A percentile compares a stretch with the other conserved stretches of the same genome.
phyloP scores from a whole-genome alignment of 495 filamentous ascomycete genomes.

The Penicillium lividum region DNA sequence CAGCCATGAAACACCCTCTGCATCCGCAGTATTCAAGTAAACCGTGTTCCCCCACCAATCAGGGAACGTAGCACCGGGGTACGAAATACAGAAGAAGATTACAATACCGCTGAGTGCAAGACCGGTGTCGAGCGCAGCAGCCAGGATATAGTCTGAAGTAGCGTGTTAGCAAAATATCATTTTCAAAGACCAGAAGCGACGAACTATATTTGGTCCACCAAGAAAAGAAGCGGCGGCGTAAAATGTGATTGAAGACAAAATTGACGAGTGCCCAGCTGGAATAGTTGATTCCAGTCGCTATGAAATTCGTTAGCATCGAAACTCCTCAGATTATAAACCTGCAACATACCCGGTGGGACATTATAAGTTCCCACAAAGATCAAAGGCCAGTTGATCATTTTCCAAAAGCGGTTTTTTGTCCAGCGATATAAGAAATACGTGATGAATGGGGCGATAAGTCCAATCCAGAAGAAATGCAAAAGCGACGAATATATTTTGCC shows the following conservation, averaged over 20 bases:
- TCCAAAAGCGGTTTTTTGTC: slow-evolving; percentile 36
- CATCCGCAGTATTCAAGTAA: slow-evolving; percentile 49
- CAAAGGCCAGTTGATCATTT: slow-evolving; percentile 47
- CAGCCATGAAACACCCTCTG: slow-evolving; percentile 40
- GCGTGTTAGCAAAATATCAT: background rate
- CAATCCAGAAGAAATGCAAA: slow-evolving; percentile 37
- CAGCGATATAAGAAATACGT: slow-evolving; percentile 36
- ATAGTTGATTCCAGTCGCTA: slow-evolving; percentile 51
- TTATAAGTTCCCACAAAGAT: slow-evolving; percentile 50
- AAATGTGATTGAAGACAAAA: slow-evolving; percentile 32
- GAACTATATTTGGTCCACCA: slow-evolving; percentile 7
- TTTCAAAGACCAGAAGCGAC: background rate
- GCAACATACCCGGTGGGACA: slow-evolving; percentile 32
- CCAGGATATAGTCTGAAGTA: slow-evolving; percentile 29
- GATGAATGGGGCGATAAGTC: slow-evolving; percentile 36
- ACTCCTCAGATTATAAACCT: background rate
- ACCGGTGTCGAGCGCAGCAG: slow-evolving; percentile 35
- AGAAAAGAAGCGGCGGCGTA: slow-evolving; percentile 4
- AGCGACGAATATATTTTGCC: slow-evolving; percentile 30
- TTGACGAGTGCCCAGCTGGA: slow-evolving; percentile 51
- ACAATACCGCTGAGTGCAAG: slow-evolving; percentile 37
- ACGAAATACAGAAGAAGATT: slow-evolving; percentile 39
- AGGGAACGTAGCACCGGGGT: slow-evolving; percentile 39
- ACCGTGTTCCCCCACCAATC: slow-evolving; percentile 45
- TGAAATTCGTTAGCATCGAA: background rate